Percentiles rank a stretch among this genome's conserved stretches.
These are phyloP conservation scores for Pigoraptor vietnamica DNA, from an alignment of 78 protist species.

Conservation along the genomic window DNA sequence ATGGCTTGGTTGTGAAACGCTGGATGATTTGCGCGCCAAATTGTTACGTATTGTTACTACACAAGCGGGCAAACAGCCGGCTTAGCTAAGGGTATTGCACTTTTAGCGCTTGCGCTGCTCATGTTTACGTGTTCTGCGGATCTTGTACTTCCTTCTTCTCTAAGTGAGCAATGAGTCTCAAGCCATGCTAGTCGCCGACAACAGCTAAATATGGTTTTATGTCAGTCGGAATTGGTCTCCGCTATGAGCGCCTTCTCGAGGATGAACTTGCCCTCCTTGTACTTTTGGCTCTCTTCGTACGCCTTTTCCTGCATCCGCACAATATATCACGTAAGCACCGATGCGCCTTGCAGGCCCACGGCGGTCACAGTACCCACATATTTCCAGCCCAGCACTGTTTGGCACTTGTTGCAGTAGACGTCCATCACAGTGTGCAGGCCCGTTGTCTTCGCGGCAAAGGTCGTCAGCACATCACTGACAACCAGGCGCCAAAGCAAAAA, in stretches of 20 bases:
- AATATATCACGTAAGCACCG: no score
- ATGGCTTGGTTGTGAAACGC: no score
- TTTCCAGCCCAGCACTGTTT: conserved; percentile 47
- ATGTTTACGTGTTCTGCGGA: no score
- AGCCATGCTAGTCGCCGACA: not conserved
- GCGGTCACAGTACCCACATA: conserved; percentile 30
- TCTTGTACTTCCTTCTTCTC: no score
- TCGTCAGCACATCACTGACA: no score
- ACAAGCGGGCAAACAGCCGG: no score
- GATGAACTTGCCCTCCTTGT: conserved; percentile 66
- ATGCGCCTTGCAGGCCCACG: no score
- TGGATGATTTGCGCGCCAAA: no score
- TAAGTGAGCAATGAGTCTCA: not conserved
- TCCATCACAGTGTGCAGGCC: conserved; percentile 61
- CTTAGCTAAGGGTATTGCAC: no score
- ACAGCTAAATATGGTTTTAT: not conserved
- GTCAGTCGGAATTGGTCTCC: not conserved
- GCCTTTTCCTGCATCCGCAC: conserved; percentile 30
- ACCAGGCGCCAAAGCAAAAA: not conserved
- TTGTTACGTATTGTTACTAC: no score
- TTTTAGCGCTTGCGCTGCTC: no score
- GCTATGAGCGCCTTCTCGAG: conserved; percentile 48
- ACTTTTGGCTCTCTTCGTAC: conserved; percentile 55
- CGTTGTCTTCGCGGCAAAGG: conserved; percentile 25
- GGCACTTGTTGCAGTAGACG: conserved; percentile 47